Conservation (phyloP, 352 stramenopile species). For the Phytopythium vexans region DNA sequence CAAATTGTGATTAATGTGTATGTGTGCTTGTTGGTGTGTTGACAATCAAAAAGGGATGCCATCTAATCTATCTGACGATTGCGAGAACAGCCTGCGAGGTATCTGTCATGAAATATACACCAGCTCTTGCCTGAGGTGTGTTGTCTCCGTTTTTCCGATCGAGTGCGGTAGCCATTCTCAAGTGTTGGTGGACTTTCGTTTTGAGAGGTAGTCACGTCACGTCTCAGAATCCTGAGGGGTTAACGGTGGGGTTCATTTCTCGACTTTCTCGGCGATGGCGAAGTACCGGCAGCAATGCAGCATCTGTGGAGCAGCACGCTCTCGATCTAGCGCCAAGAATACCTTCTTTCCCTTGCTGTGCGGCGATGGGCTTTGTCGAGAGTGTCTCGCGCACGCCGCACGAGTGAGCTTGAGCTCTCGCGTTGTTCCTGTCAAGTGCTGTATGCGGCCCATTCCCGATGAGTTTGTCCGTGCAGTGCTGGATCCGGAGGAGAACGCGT, state of each 20-base stretch:
- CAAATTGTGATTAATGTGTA: neutral
- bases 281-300: neutral
- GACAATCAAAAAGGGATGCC: neutral
- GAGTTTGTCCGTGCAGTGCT: conserved; percentile 27
- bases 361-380: conserved; percentile 32
- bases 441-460: conserved; percentile 20
- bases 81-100: too few species aligned
- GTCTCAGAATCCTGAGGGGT: neutral
- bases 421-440: conserved; percentile 33
- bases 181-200: neutral
- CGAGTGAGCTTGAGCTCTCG: conserved; percentile 17
- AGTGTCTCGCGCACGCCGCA: conserved; percentile 15
- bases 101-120: conserved; percentile 2
- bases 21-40: neutral
- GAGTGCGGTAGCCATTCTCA: neutral
- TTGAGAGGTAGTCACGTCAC: neutral
- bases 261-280: conserved; percentile 2
- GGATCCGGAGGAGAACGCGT: conserved; percentile 29
- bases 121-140: neutral
- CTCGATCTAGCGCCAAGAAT: conserved; percentile 5
- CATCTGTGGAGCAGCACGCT: conserved; percentile 6
- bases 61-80: too few species aligned
- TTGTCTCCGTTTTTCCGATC: neutral
- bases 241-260: conserved; percentile 3
- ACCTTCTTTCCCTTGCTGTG: conserved; percentile 36